Base-by-base conservation (phyloP, 768 basidiomycete genomes). In the Tylopilus rubrobrunneus region DNA sequence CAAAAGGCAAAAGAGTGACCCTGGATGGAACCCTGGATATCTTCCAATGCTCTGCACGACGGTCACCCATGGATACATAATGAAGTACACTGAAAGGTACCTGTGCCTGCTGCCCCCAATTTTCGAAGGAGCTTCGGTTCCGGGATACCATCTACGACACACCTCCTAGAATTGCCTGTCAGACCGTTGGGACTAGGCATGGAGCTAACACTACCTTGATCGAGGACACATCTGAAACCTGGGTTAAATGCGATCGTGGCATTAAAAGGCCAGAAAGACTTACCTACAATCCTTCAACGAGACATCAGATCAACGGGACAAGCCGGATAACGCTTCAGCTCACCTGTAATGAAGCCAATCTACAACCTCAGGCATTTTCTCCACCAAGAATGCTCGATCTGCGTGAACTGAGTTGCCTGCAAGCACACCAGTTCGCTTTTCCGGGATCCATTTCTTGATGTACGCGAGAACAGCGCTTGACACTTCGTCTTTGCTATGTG, bases 391-490 rank as follows among this genome's bases (percentile, higher is more conserved):
- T 4, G 73, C 69, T 49, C 80, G 78, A 70, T 97, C 93, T 1
- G 82, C 83, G 64, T 97, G 91, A 3, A 96, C 89, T 11, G 90
- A 88, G 63, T 79, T 95, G 14, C 94, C 94, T 6, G 94, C 91
- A n/a, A 93, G 78, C 8, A 91, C 78, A 2, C 79, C 91, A 7
- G 70, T 74, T 36, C 77, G 73, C 54, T 74, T 74, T 15, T 77
- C 67, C 12, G 94, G 93, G 34, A 97, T 75, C 91, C 93, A 92
- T 64, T 79, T 83, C 71, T 88, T 84, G 65, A 98, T 83, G 66
- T 98, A 97, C 2, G 74, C 72, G 19, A 92, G 71, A 4, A 95
- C 85, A 19, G 76, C 67, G 21, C 76, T 62, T 11, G 80, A 71
- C 3, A 93, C 92, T 15, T 74, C 73, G 25, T 82, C 80, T 43